These are phyloP conservation scores for Viola odorata DNA, from an alignment of 345 rosid species.

Conservation along the genomic window DNA sequence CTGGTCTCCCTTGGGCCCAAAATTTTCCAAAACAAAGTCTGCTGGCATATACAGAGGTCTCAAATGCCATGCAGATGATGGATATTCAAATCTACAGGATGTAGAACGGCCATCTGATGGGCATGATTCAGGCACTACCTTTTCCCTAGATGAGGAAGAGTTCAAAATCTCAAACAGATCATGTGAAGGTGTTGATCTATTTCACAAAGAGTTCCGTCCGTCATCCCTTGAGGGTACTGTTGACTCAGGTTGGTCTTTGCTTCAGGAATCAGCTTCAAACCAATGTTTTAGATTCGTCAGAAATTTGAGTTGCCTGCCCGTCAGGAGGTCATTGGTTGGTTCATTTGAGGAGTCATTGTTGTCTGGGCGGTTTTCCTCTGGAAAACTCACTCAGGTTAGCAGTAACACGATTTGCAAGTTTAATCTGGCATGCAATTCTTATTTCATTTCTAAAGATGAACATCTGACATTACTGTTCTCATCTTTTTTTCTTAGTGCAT, in stretches of 20 bases:
- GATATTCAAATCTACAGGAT: slow-evolving; percentile 27
- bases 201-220: slow-evolving; percentile 43
- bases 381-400: slow-evolving; percentile 60
- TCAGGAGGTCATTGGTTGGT: slow-evolving; percentile 89
- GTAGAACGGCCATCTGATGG: slow-evolving; percentile 35
- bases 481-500: slow-evolving; percentile 48
- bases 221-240: slow-evolving; percentile 50
- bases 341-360: slow-evolving; percentile 93
- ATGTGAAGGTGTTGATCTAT: slow-evolving; percentile 46
- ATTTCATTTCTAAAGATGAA: background rate
- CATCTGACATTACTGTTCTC: slow-evolving; percentile 8
- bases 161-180: slow-evolving; percentile 40
- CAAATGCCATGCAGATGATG: slow-evolving; percentile 26
- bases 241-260: slow-evolving; percentile 28
- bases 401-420: background rate
- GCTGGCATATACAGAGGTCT: slow-evolving; percentile 32
- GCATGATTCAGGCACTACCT: slow-evolving; percentile 21
- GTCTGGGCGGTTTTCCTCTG: slow-evolving; percentile 75
- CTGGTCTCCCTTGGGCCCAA: slow-evolving; percentile 88
- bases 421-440: slow-evolving; percentile 6
- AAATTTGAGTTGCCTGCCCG: slow-evolving; percentile 69
- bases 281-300: slow-evolving; percentile 45
- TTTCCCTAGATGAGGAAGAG: slow-evolving; percentile 33
- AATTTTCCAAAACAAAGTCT: slow-evolving; percentile 43
- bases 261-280: slow-evolving; percentile 44